phyloP scores from a whole-genome alignment of 2,329 filamentous ascomycete species.

The Camillea tinctor region DNA sequence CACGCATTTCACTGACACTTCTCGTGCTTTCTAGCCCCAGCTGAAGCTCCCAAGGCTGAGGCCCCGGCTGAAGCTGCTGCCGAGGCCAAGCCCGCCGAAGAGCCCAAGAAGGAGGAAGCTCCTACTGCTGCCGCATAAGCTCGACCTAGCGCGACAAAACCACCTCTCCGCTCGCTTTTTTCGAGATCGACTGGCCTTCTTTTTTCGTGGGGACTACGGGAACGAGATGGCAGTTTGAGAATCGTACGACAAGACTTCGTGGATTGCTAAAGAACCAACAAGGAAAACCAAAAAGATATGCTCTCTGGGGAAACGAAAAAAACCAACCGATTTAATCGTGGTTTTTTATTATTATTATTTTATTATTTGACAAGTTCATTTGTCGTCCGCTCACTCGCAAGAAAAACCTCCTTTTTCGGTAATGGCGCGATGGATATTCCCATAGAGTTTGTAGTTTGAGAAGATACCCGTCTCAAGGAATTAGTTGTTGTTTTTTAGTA shows the following conservation, averaged over 20 bases:
- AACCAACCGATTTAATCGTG: too few species aligned
- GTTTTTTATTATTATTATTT: background rate
- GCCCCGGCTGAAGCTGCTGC: background rate
- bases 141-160: slow-evolving; percentile 16
- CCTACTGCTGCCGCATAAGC: slow-evolving; percentile 25
- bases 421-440: slow-evolving; percentile 18
- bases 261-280: background rate
- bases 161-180: slow-evolving; percentile 1
- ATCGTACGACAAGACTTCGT: slow-evolving; percentile 14
- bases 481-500: slow-evolving; percentile 6
- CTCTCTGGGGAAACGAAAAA: background rate
- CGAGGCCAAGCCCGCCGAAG: slow-evolving; percentile 16
- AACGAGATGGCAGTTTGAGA: slow-evolving; percentile 6
- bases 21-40: slow-evolving; percentile 12
- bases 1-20: too few species aligned
- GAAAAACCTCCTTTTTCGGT: background rate
- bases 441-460: slow-evolving; percentile 24
- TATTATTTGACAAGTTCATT: slow-evolving; percentile 6
- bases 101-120: slow-evolving; percentile 25
- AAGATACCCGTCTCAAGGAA: slow-evolving; percentile 29
- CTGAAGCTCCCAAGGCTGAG: slow-evolving; percentile 2
- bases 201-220: slow-evolving; percentile 11
- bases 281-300: background rate
- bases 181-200: slow-evolving; percentile 2
- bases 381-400: slow-evolving; percentile 3